A percentile compares a stretch with the other conserved stretches of the same genome.
These are phyloP conservation scores for Phaeosphaeriaceae sp. DNA, from an alignment of 2,329 filamentous ascomycete genomes.

Conservation along the genomic window DNA sequence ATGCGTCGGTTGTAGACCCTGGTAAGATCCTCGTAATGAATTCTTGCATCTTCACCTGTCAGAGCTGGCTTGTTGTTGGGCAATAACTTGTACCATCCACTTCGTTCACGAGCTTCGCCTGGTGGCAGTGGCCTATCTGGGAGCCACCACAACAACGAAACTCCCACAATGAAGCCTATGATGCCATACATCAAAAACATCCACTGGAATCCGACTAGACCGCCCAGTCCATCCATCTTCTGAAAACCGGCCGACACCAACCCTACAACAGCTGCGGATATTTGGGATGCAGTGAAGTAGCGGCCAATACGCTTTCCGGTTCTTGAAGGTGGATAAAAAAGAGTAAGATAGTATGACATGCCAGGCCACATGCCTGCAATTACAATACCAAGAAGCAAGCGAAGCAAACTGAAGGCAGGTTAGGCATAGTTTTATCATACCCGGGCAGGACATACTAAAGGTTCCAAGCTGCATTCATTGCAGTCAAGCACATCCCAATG, in stretches of 20 bases:
- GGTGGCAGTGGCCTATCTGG: constrained; percentile 81
- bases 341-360: constrained; percentile 89
- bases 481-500: constrained; percentile 82
- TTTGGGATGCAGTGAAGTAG: constrained; percentile 87
- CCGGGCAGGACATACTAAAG: constrained; percentile 67
- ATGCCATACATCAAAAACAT: constrained; percentile 92
- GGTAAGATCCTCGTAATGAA: constrained; percentile 84
- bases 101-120: constrained; percentile 63
- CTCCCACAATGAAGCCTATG: constrained; percentile 72
- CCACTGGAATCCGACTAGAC: constrained; percentile 84
- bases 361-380: constrained; percentile 95
- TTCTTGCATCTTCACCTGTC: constrained; percentile 74
- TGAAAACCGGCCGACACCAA: constrained; percentile 91
- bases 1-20: constrained; percentile 77
- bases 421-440: not conserved
- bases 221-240: constrained; percentile 80
- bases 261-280: constrained; percentile 87
- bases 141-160: constrained; percentile 85
- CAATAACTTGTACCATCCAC: constrained; percentile 67
- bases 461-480: constrained; percentile 82
- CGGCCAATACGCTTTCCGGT: constrained; percentile 87
- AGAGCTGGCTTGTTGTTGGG: constrained; percentile 74
- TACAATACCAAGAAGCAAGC: constrained; percentile 83
- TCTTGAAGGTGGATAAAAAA: constrained; percentile 87
- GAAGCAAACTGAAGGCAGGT: constrained; percentile 62